Evolutionary conservation across 176 grass and related monocot species (phyloP).

Genomic region (Musa schizocarpa): DNA sequence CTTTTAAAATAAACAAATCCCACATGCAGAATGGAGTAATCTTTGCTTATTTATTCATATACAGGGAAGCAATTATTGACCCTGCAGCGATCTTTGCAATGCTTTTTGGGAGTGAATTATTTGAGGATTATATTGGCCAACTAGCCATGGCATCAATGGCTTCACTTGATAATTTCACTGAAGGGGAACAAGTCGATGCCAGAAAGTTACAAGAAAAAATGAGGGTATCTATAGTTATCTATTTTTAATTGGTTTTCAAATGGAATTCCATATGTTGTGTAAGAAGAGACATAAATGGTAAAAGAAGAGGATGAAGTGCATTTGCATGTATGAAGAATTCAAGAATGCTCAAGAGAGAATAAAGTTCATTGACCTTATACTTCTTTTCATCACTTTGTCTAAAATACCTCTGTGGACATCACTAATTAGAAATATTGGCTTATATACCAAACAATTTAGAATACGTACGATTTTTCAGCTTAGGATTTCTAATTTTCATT

Average conservation of each 20-base stretch:
- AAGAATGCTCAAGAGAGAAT: background rate
- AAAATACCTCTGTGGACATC: too few species aligned
- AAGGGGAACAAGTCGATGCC: conserved; percentile 65
- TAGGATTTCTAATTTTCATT: too few species aligned
- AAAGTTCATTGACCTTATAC: background rate
- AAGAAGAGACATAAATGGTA: background rate
- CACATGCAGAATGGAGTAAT: conserved; percentile 6
- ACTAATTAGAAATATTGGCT: too few species aligned
- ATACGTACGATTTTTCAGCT: too few species aligned
- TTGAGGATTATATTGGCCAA: conserved; percentile 98
- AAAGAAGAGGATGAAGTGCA: background rate
- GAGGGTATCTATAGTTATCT: conserved; percentile 37
- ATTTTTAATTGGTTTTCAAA: background rate
- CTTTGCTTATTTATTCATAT: conserved; percentile 20
- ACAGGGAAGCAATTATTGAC: conserved; percentile 90
- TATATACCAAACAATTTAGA: too few species aligned
- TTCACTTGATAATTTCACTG: conserved; percentile 77
- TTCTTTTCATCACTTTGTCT: background rate
- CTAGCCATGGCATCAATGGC: conserved; percentile 93
- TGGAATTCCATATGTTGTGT: background rate
- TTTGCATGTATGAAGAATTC: background rate
- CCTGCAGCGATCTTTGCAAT: conserved; percentile 97
- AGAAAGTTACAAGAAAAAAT: conserved; percentile 77
- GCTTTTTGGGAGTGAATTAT: conserved; percentile 92
- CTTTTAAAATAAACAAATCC: background rate